Base-by-base conservation (phyloP, 495 filamentous ascomycete species). In the Neurospora sp. region DNA sequence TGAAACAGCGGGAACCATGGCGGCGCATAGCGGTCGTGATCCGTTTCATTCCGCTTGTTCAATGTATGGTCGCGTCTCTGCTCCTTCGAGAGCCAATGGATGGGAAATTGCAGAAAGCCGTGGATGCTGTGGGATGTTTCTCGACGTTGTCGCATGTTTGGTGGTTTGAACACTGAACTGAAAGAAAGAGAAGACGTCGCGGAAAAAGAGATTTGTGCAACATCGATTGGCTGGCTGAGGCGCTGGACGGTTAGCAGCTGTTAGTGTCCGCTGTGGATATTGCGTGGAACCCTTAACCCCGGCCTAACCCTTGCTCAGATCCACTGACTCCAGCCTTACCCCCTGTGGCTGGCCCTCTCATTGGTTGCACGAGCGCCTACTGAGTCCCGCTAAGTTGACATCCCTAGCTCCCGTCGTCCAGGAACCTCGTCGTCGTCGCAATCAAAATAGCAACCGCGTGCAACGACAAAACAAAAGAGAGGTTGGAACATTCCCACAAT, bases 351-450 rank as follows among this genome's bases (percentile, higher is more conserved):
- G 27, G 27, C 23, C 2, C 39, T 59, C 20, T 31, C 39, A 75
- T 76, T 76, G 75, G 75, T 41, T 18, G 71, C 37, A 18, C 71
- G 71, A 73, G 75, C 75, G 75, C 71, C 69, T 75, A 72, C 75
- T 62, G 73, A 18, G 39, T 71, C 73, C 44, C 44, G 71, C 73
- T 62, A 62, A 62, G 12, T 23, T 62, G 27, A 62, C 27, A 35
- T 35, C 54, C 14, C 23, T 62, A 62, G 54, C 54, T 62, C 54
- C 54, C 73, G 40, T 69, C 69, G 31, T 31, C 31, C 31, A 31
- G 31, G 31, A 31, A 31, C 31, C 31, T 31, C 31, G 41, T 20
- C 39, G 31, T 70, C 70, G 18, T 35, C 37, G 46, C 48, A 31
- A 69, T 69, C 40, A 40, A 73, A 70, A 70, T 73, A 37, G 41